Percentiles rank a stretch among this genome's conserved stretches.
Evolutionary conservation across 1,284 basidiomycete species (phyloP).

Genomic region (Malassezia cuniculi): DNA sequence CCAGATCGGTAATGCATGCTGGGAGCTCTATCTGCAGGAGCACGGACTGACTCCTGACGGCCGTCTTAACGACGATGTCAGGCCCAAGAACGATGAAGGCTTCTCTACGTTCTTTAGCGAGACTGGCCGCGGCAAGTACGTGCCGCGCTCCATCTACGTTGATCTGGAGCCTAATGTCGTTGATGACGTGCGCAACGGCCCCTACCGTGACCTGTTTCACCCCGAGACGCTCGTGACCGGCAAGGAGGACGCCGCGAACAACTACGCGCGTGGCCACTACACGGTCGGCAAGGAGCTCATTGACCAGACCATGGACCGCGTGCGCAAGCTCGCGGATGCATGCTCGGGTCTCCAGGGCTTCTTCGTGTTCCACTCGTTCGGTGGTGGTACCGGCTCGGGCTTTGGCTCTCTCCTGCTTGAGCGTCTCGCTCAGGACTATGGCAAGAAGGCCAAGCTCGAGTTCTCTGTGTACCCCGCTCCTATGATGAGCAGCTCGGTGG

Average conservation of each 20-base stretch:
- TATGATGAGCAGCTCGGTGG: slow-evolving; percentile 76
- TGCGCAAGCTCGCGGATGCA: slow-evolving; percentile 91
- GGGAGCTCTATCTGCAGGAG: slow-evolving; percentile 96
- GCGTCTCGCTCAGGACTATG: slow-evolving; percentile 89
- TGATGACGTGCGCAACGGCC: slow-evolving; percentile 88
- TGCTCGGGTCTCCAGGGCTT: slow-evolving; percentile 97
- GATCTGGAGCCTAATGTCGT: slow-evolving; percentile 92
- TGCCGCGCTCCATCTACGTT: slow-evolving; percentile 88
- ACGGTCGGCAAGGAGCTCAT: slow-evolving; percentile 82
- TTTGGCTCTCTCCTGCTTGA: slow-evolving; percentile 95
- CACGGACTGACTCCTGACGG: slow-evolving; percentile 60
- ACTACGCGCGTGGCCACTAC: slow-evolving; percentile 68
- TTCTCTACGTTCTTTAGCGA: slow-evolving; percentile 71
- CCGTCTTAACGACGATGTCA: slow-evolving; percentile 52
- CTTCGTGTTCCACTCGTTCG: slow-evolving; percentile 99
- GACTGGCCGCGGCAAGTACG: slow-evolving; percentile 56
- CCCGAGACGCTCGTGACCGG: slow-evolving; percentile 97
- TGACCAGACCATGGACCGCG: slow-evolving; percentile 78
- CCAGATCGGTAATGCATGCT: slow-evolving; percentile 51
- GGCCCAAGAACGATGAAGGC: slow-evolving; percentile 66
- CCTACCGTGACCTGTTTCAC: slow-evolving; percentile 90
- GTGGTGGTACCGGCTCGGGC: slow-evolving; percentile 97
- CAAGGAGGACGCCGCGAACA: slow-evolving; percentile 99
- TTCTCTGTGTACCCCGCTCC: slow-evolving; percentile 82
- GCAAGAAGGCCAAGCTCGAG: slow-evolving; percentile 98